A percentile compares a stretch with the other conserved stretches of the same genome.
phyloP scores from a whole-genome alignment of 352 stramenopile species.

The Globisporangium camurandrum region DNA sequence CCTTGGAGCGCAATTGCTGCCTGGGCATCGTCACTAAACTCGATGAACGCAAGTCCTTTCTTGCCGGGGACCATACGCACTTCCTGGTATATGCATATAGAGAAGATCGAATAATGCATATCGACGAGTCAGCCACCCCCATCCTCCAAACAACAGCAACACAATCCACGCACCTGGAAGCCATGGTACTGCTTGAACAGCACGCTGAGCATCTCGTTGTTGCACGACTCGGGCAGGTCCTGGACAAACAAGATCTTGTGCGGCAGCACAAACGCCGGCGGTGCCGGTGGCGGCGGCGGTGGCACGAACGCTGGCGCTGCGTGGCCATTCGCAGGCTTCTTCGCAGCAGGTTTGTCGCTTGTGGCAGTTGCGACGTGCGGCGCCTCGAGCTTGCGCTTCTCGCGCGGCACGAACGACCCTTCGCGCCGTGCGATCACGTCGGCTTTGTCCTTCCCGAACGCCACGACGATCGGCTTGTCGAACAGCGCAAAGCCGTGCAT shows the following conservation, averaged over 20 bases:
- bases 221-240: conserved; percentile 91
- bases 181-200: conserved; percentile 97
- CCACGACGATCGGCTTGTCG: conserved; percentile 80
- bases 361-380: too few species aligned
- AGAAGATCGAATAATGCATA: too few species aligned
- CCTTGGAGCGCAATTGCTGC: conserved; percentile 74
- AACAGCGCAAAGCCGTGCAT: conserved; percentile 86
- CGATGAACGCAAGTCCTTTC: conserved; percentile 93
- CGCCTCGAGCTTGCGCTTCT: conserved; percentile 78
- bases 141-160: too few species aligned
- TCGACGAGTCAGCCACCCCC: too few species aligned
- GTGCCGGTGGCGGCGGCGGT: conserved; percentile 32
- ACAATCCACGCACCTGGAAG: conserved; percentile 79
- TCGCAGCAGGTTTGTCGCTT: conserved; percentile 11
- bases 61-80: conserved; percentile 92
- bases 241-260: conserved; percentile 94
- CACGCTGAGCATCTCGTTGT: conserved; percentile 93
- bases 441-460: conserved; percentile 81
- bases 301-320: conserved; percentile 14
- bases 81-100: conserved; percentile 47
- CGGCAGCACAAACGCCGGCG: conserved; percentile 47
- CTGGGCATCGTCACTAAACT: conserved; percentile 90
- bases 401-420: conserved; percentile 61
- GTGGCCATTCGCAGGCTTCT: conserved; percentile 25
- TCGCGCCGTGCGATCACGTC: conserved; percentile 73